A percentile compares a stretch with the other conserved stretches of the same genome.
phyloP scores from a whole-genome alignment of 2,329 filamentous ascomycete species.

The Sporothrix brunneoviolacea region DNA sequence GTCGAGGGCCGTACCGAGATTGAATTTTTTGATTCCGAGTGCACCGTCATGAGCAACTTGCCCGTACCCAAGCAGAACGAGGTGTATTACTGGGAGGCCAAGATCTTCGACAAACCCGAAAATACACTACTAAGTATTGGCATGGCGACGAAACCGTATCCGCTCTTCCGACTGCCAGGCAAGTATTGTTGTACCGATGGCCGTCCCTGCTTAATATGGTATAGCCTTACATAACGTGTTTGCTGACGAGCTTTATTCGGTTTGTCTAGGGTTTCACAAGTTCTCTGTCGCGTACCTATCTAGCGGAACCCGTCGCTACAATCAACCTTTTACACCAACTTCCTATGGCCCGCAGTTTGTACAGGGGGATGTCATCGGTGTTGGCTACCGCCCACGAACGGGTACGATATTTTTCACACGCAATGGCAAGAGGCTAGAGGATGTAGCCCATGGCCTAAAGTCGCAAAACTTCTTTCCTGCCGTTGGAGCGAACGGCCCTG shows the following conservation, averaged over 20 bases:
- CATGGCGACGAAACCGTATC: slow-evolving; percentile 95
- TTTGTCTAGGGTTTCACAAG: slow-evolving; percentile 71
- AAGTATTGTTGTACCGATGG: slow-evolving; percentile 29
- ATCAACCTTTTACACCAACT: slow-evolving; percentile 80
- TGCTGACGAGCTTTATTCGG: neutral
- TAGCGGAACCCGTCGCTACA: slow-evolving; percentile 76
- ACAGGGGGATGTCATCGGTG: slow-evolving; percentile 92
- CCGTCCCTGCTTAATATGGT: too few species aligned
- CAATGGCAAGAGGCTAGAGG: slow-evolving; percentile 94
- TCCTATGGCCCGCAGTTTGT: slow-evolving; percentile 77
- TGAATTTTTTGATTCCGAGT: slow-evolving; percentile 97
- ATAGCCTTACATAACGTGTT: too few species aligned
- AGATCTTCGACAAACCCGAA: slow-evolving; percentile 96
- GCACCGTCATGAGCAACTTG: slow-evolving; percentile 92
- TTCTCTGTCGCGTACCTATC: slow-evolving; percentile 89
- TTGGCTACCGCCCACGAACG: slow-evolving; percentile 89
- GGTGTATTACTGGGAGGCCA: slow-evolving; percentile 99
- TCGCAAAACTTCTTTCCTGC: slow-evolving; percentile 96
- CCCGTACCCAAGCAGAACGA: slow-evolving; percentile 98
- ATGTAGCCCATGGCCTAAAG: slow-evolving; percentile 88
- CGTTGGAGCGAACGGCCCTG: slow-evolving; percentile 90
- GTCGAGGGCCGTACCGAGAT: slow-evolving; percentile 95
- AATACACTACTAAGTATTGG: slow-evolving; percentile 81
- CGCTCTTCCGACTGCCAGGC: slow-evolving; percentile 90
- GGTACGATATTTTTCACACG: slow-evolving; percentile 97